Evolutionary conservation across 2,329 filamentous ascomycete species (phyloP).

Genomic region (Botrytis fragariae): DNA sequence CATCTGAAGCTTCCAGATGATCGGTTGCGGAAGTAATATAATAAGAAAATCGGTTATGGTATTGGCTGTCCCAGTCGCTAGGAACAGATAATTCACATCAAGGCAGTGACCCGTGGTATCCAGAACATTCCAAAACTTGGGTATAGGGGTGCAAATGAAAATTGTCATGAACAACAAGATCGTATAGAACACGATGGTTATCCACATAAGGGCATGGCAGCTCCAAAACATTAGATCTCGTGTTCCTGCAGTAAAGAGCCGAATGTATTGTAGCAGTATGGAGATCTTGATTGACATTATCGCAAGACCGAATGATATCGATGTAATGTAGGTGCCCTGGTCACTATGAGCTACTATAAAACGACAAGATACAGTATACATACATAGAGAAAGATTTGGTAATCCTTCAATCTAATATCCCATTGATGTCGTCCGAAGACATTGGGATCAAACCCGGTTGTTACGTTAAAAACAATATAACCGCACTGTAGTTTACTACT

Average conservation of each 20-base stretch:
- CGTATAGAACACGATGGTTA: not conserved
- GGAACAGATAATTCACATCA: not conserved
- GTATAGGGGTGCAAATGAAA: not conserved
- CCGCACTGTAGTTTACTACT: not conserved
- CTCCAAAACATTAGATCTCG: conserved; percentile 8
- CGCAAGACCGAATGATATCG: conserved; percentile 6
- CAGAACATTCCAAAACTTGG: not conserved
- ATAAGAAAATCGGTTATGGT: conserved; percentile 6
- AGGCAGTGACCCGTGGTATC: conserved; percentile 3
- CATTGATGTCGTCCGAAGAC: conserved; percentile 10
- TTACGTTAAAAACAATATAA: not conserved
- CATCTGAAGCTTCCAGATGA: conserved; percentile 4
- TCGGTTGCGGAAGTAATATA: not conserved
- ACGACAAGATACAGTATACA: not conserved
- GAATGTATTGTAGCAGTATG: conserved; percentile 5
- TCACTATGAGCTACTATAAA: not conserved
- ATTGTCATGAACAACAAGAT: not conserved
- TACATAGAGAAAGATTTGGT: conserved; percentile 2
- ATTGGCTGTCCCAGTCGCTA: not conserved
- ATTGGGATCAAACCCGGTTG: not conserved
- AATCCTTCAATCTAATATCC: conserved; percentile 3
- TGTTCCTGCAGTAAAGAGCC: not conserved
- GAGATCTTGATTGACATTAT: conserved; percentile 11
- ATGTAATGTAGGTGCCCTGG: not conserved
- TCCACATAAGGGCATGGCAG: conserved; percentile 7